These are phyloP conservation scores for Epichloe sylvatica DNA, from an alignment of 2,329 filamentous ascomycete genomes.

Conservation along the genomic window DNA sequence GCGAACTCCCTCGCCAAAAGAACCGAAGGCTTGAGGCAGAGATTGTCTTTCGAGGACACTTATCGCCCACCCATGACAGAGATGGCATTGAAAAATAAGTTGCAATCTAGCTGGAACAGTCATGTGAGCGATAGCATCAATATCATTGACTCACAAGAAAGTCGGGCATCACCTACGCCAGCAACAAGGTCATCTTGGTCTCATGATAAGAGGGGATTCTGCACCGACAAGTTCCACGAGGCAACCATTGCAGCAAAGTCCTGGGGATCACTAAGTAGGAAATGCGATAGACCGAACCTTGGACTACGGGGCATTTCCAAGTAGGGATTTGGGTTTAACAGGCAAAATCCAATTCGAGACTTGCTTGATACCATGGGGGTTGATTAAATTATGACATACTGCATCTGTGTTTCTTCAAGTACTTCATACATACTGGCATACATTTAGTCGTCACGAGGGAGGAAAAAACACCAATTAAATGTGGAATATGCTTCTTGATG, in stretches of 20 bases:
- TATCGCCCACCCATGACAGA: not conserved
- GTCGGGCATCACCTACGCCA: not conserved
- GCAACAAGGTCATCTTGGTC: slow-evolving; percentile 1
- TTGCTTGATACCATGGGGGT: not conserved
- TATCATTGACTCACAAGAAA: not conserved
- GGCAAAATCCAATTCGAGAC: not conserved
- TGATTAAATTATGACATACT: not conserved
- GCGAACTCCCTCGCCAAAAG: slow-evolving; percentile 62
- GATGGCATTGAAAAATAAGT: not conserved
- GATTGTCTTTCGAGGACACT: slow-evolving; percentile 4
- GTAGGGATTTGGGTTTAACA: not conserved
- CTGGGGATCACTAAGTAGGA: slow-evolving; percentile 5
- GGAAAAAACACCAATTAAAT: not conserved
- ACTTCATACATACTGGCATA: slow-evolving; percentile 1
- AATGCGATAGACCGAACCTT: not conserved
- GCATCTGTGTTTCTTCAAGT: not conserved
- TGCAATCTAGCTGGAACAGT: not conserved
- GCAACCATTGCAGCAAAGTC: not conserved
- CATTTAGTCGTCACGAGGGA: slow-evolving; percentile 1
- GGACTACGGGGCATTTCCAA: not conserved
- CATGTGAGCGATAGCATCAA: not conserved
- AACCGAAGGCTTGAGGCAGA: slow-evolving; percentile 39
- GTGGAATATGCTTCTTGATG: not conserved
- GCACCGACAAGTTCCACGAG: not conserved
- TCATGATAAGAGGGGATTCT: not conserved